Conservation (phyloP, 2,329 filamentous ascomycete genomes). For the Tolypocladium ovalisporum region DNA sequence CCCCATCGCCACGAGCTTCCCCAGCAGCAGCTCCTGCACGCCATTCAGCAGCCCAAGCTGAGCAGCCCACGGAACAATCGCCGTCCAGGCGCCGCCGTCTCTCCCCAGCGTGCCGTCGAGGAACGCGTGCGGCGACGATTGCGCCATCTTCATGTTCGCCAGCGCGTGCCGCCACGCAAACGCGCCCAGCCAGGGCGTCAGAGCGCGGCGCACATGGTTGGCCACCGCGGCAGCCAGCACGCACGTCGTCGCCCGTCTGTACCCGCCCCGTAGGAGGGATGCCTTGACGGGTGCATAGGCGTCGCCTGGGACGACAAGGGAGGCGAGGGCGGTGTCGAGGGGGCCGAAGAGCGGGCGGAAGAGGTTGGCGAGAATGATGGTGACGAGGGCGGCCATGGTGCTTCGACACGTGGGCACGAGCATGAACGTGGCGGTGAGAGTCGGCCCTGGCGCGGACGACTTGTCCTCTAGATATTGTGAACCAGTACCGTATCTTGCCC, state of each 20-base stretch:
- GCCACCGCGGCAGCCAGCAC: slow-evolving; percentile 23
- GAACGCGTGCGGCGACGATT: slow-evolving; percentile 22
- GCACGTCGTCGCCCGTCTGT: slow-evolving; percentile 12
- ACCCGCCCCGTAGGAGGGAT: slow-evolving; percentile 14
- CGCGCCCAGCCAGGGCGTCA: slow-evolving; percentile 17
- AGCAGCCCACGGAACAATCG: slow-evolving; percentile 4
- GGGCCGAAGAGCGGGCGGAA: neutral
- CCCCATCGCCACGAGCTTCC: neutral
- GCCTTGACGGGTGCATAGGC: neutral
- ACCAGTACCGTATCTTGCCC: neutral
- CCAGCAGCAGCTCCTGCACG: neutral
- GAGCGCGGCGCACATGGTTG: slow-evolving; percentile 26
- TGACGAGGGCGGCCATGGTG: neutral
- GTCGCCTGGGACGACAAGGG: neutral
- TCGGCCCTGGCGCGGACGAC: neutral
- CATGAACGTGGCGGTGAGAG: neutral
- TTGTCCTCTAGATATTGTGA: neutral
- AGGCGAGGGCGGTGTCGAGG: neutral
- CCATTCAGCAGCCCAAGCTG: neutral
- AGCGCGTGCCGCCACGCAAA: slow-evolving; percentile 19
- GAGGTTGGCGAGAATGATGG: neutral
- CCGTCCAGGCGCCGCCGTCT: slow-evolving; percentile 1
- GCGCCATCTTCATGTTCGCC: slow-evolving; percentile 24
- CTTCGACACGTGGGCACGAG: neutral
- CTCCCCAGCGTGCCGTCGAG: slow-evolving; percentile 13